Evolutionary conservation across 2,329 filamentous ascomycete species (phyloP), one percentile per base, ranked within the genome.

Genomic region (Xenosphaeropsis pyriputrescens): DNA sequence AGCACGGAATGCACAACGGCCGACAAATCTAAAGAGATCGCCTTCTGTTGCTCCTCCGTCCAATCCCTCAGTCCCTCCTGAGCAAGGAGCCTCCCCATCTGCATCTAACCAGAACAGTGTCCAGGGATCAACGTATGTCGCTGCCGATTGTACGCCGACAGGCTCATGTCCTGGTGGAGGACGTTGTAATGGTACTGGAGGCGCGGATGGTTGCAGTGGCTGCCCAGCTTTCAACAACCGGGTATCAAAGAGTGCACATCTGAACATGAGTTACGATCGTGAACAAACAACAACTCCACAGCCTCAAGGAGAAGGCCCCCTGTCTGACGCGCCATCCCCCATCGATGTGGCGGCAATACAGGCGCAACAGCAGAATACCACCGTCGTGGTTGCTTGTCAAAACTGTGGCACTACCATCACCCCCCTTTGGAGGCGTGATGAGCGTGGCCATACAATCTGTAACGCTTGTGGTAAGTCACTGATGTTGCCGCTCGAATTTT

Each of bases 141-240:
- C 82, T 15, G 80, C 80, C 4, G 82, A 86, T 51, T 76, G 83
- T 47, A 78, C 72, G 33, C 65, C 77, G 4, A 72, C 75, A 32
- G 91, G 91, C n/a, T 93, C 88, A 11, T 98, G 91, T 57, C 91
- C 91, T 12, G 91, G 91, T 29, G 89, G 89, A 44, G 91, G 91
- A 30, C 81, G 81, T 41, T 98, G 91, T 57, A 96, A 98, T 56
- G 91, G 91, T 35, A 96, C 91, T 16, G 91, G 91, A 33, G 91
- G 91, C 38, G 86, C 91, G 22, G 85, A 93, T 54, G 89, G 86
- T 15, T 98, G 91, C 57, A 86, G 85, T 56, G 91, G 91, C 11
- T 98, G 91, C 54, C 91, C 91, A 29, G 91, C 91, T 2, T 98
- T 85, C 66, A 98, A 98, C 67, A 98, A 98, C 54, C 76, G 91